phyloP scores from a whole-genome alignment of 768 basidiomycete species.

The Hericium alpestre region DNA sequence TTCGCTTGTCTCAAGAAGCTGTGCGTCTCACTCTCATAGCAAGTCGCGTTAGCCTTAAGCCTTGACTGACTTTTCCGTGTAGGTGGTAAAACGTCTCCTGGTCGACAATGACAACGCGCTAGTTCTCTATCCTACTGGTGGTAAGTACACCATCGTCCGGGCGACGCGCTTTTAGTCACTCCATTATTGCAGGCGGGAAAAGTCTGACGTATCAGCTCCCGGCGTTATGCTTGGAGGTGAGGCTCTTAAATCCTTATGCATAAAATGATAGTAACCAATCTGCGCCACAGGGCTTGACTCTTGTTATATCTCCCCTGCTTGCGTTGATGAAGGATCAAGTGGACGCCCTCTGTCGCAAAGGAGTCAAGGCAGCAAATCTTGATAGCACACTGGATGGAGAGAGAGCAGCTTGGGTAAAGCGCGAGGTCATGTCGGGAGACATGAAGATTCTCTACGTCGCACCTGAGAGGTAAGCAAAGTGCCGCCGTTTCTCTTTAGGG shows the following conservation, averaged over 20 bases:
- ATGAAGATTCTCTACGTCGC: constrained; percentile 41
- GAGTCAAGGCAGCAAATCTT: constrained; percentile 28
- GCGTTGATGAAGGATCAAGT: constrained; percentile 31
- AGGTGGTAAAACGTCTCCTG: constrained; percentile 29
- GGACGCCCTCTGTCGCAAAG: constrained; percentile 22
- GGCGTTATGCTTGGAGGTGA: constrained; percentile 27
- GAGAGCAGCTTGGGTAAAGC: constrained; percentile 24
- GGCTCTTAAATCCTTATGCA: background rate
- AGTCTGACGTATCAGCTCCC: constrained; percentile 31
- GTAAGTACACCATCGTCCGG: constrained; percentile 1
- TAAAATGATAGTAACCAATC: background rate
- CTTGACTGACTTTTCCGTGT: background rate
- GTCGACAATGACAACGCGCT: constrained; percentile 31
- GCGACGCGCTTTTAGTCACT: too few species aligned
- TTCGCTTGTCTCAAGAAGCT: constrained; percentile 29
- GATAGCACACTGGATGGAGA: constrained; percentile 28
- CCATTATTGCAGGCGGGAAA: constrained; percentile 22
- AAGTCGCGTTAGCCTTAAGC: background rate
- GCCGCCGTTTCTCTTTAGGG: too few species aligned
- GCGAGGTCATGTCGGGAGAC: constrained; percentile 24
- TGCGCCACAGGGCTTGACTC: constrained; percentile 16
- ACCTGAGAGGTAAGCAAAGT: constrained; percentile 26
- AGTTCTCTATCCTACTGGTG: constrained; percentile 32
- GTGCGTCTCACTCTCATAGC: constrained; percentile 12
- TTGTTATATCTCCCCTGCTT: constrained; percentile 29